Evolutionary conservation across 305 asterid species (phyloP).

Genomic region (Solanum chacoense): DNA sequence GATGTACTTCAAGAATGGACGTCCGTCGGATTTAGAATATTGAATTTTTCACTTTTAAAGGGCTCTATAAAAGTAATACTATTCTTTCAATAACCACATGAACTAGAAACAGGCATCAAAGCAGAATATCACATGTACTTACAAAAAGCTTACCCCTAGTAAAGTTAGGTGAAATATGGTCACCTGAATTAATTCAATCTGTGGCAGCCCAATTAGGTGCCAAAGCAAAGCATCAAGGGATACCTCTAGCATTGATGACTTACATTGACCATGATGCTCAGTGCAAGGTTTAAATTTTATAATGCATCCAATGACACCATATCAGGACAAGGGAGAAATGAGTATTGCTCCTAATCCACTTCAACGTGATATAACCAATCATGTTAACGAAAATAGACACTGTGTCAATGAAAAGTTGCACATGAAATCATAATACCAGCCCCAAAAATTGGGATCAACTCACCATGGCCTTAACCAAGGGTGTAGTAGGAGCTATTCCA

Average conservation of each 20-base stretch:
- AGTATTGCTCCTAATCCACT: not conserved
- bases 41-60: not conserved
- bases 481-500: not conserved
- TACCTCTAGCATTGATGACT: not conserved
- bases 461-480: not conserved
- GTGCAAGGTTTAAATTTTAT: not conserved
- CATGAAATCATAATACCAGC: not conserved
- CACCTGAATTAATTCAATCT: not conserved
- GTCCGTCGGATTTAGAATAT: not conserved
- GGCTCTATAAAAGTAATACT: not conserved
- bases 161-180: not conserved
- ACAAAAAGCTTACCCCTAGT: not conserved
- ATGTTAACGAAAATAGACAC: not conserved
- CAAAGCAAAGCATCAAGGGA: not conserved
- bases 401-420: not conserved
- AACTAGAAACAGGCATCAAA: not conserved
- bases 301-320: not conserved
- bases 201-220: not conserved
- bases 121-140: not conserved
- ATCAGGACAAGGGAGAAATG: not conserved
- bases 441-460: not conserved
- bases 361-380: not conserved
- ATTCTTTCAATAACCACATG: not conserved
- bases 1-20: not conserved
- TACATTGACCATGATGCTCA: not conserved